Evolutionary conservation across 305 asterid species (phyloP).

Genomic region (Fraxinus dipetala): DNA sequence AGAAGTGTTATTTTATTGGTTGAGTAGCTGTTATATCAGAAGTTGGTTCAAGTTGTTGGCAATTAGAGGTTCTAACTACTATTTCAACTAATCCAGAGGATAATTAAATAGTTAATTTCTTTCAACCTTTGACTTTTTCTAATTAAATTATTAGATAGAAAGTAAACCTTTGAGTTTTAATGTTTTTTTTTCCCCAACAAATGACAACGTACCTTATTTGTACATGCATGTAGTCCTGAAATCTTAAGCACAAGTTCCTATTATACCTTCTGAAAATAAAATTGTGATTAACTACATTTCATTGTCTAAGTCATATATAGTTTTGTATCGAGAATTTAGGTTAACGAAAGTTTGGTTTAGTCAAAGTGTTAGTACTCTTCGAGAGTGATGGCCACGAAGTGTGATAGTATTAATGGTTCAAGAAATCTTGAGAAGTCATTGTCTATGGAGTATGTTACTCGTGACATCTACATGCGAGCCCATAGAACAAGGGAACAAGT

Average conservation of each 20-base stretch:
- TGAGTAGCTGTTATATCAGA: background rate
- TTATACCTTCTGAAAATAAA: background rate
- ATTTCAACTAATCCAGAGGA: background rate
- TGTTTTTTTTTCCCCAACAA: background rate
- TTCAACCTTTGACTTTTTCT: background rate
- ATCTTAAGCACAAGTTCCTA: background rate
- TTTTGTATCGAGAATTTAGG: background rate
- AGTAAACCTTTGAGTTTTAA: background rate
- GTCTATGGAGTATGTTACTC: background rate
- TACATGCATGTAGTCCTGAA: background rate
- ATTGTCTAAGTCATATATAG: background rate
- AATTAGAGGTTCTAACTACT: background rate
- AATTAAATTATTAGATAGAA: background rate
- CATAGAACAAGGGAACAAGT: background rate
- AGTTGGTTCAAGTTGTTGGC: background rate
- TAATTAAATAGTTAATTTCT: background rate
- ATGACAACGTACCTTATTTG: background rate
- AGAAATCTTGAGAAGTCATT: background rate
- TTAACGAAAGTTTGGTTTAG: background rate
- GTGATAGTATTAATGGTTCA: background rate
- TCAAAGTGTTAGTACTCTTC: background rate
- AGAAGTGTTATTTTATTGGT: background rate
- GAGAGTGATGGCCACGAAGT: background rate
- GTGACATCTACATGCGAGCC: background rate
- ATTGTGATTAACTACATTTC: too few species aligned